Evolutionary conservation across 2,329 filamentous ascomycete species (phyloP).

Genomic region (Neocatenulostroma microsporum): DNA sequence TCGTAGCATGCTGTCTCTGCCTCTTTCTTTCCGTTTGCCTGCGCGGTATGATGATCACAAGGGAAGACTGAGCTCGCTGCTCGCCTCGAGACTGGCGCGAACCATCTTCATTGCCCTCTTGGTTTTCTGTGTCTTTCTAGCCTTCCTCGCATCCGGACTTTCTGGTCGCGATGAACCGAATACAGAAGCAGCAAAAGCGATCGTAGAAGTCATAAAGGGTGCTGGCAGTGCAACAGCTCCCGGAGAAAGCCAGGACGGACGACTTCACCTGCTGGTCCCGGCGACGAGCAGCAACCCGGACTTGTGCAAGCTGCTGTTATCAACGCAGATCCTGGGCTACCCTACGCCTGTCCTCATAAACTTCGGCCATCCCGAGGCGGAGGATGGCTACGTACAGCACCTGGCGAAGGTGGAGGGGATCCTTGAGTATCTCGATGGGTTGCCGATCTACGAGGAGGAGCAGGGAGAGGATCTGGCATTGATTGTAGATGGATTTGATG

Average conservation of each 20-base stretch:
- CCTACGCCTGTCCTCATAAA: slow-evolving; percentile 50
- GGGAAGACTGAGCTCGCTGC: background rate
- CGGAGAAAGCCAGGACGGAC: background rate
- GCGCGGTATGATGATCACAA: background rate
- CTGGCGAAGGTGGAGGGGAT: slow-evolving; percentile 40
- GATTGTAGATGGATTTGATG: slow-evolving; percentile 54
- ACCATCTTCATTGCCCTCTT: background rate
- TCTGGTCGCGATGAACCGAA: background rate
- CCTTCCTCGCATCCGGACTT: background rate
- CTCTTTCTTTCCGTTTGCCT: too few species aligned
- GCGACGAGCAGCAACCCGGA: slow-evolving; percentile 40
- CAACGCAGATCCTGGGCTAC: slow-evolving; percentile 52
- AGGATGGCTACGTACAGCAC: slow-evolving; percentile 35
- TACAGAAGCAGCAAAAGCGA: too few species aligned
- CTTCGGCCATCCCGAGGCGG: slow-evolving; percentile 28
- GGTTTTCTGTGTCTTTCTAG: background rate
- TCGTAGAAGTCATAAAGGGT: too few species aligned
- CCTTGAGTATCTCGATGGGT: slow-evolving; percentile 37
- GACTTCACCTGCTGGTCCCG: slow-evolving; percentile 51
- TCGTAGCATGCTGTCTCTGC: too few species aligned
- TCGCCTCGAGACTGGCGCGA: background rate
- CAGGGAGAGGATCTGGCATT: slow-evolving; percentile 52
- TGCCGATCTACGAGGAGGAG: slow-evolving; percentile 32
- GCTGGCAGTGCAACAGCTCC: background rate
- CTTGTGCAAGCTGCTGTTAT: slow-evolving; percentile 52